A percentile compares a stretch with the other conserved stretches of the same genome.
Conservation (phyloP, 495 filamentous ascomycete species). For the Ascobolus immersus region DNA sequence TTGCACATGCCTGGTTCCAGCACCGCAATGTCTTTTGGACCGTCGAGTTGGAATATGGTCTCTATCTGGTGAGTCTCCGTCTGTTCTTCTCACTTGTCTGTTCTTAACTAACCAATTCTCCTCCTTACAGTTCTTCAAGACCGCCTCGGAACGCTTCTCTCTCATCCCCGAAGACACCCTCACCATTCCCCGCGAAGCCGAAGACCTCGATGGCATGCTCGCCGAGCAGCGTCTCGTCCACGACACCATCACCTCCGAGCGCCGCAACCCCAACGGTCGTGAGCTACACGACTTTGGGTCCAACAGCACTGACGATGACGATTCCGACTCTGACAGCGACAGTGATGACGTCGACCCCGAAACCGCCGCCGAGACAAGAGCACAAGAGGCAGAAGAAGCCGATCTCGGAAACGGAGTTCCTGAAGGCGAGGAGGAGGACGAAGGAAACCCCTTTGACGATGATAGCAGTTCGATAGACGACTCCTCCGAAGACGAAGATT, state of each 20-base stretch:
- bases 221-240: conserved; percentile 11
- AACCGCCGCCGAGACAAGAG: background rate
- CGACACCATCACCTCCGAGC: conserved; percentile 14
- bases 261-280: conserved; percentile 6
- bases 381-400: background rate
- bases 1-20: conserved; percentile 97
- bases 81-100: background rate
- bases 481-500: background rate
- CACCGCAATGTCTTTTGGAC: conserved; percentile 89
- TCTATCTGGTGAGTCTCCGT: conserved; percentile 34
- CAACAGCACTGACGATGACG: conserved; percentile 13
- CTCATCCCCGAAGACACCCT: conserved; percentile 83
- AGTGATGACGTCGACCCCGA: background rate
- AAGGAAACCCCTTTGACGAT: background rate
- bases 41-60: conserved; percentile 61
- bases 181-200: conserved; percentile 79
- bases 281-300: conserved; percentile 10
- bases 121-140: conserved; percentile 50
- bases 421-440: conserved; percentile 4
- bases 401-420: background rate
- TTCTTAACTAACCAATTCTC: background rate
- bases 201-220: conserved; percentile 33
- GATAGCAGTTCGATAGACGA: background rate
- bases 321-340: background rate
- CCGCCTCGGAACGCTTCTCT: conserved; percentile 70